phyloP scores from a whole-genome alignment of 2,329 filamentous ascomycete genomes.

The Paecilomyces dactylethromorphus region DNA sequence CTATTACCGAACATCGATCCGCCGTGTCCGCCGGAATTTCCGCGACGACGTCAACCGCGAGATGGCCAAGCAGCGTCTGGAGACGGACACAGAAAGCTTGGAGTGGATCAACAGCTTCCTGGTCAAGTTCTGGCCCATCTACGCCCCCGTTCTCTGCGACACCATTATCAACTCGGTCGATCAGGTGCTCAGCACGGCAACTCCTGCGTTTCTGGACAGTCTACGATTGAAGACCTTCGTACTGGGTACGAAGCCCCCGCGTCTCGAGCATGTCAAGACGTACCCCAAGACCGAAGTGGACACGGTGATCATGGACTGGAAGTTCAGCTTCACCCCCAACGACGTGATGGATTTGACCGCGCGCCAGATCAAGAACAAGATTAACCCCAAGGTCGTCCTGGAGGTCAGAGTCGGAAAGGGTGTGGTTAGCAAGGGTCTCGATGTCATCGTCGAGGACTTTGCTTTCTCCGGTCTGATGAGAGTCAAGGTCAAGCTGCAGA shows the following conservation, averaged over 20 bases:
- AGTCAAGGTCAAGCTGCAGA: constrained; percentile 93
- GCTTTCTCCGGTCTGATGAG: constrained; percentile 93
- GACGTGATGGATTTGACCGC: constrained; percentile 87
- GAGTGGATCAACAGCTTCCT: constrained; percentile 99
- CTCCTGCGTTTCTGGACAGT: constrained; percentile 87
- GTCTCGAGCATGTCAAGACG: constrained; percentile 96
- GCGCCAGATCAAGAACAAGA: constrained; percentile 84
- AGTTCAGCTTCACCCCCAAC: constrained; percentile 97
- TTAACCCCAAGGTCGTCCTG: constrained; percentile 93
- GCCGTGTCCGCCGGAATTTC: constrained; percentile 89
- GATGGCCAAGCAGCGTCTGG: constrained; percentile 76
- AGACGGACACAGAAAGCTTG: constrained; percentile 84
- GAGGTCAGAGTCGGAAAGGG: constrained; percentile 94
- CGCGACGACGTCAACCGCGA: constrained; percentile 89
- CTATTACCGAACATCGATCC: constrained; percentile 93
- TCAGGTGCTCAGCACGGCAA: constrained; percentile 88
- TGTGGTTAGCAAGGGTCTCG: constrained; percentile 92
- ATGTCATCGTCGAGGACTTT: constrained; percentile 98
- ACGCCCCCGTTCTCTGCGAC: constrained; percentile 85
- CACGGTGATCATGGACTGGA: constrained; percentile 98
- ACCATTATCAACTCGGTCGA: constrained; percentile 92
- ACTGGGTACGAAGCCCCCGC: constrained; percentile 87
- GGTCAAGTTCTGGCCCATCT: constrained; percentile 99
- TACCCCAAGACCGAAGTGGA: constrained; percentile 95
- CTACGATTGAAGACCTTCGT: constrained; percentile 90